Base-by-base conservation (phyloP, 495 filamentous ascomycete genomes). In the Hypoxylon subgilvum region DNA sequence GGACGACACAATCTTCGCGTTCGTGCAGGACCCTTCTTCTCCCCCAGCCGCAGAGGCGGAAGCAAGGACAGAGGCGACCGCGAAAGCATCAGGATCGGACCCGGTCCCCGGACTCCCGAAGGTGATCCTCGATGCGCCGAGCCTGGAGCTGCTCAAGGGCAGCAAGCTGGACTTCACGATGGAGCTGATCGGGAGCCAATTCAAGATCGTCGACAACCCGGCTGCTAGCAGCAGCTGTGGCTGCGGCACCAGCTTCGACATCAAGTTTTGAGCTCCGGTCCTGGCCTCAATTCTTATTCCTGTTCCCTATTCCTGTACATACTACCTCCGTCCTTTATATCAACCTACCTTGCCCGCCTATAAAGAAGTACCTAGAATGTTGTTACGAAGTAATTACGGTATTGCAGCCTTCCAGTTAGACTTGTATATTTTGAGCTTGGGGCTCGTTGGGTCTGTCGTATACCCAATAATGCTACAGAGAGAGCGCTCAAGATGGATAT, bases 181-280 rank as follows among this genome's bases (percentile, higher is more conserved):
- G 81, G 94, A 97, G 78, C 72, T 98, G 72, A 98, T 98, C 73
- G 94, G 95, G 25, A 96, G 91, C 57, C 92, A 97, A 76, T 98
- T 98, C 72, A 96, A 92, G 80, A 90, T 97, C 68, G 87, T 92
- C 45, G 90, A 92, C 65, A 97, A 96, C 67, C 94, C 95, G 0
- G 72, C 84, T 21, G 94, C 95, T 7, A 89, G 85, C 32, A 96
- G 92, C 75, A 96, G 89, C 71, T 98, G 94, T 80, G 94, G 94
- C 0, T 98, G 95, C 77, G 94, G 94, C 17, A 96, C 94, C 13
- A 97, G 94, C 70, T 98, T 98, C 74, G 94, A 98, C 78, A 90
- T 97, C 62, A 89, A 88, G 69, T 60, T 76, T 28, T 86, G 57
- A 69, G 10, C 43, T 9, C 30, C n/a, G n/a, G n/a, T n/a, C n/a